Conservation (phyloP, 108 stramenopile genomes). For the Skeletonema tropicum region DNA sequence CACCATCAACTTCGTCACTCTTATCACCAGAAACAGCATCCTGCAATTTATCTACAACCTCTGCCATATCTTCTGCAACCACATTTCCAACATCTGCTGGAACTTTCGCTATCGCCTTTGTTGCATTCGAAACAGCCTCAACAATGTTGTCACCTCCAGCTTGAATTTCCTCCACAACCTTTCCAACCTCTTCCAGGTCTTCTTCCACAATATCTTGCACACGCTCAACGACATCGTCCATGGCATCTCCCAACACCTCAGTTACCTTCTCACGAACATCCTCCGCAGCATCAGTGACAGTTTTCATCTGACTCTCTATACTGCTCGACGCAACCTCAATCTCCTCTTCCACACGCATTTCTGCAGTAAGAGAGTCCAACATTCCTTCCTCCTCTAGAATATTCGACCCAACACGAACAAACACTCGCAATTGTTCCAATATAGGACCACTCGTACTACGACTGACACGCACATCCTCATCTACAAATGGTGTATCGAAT, state of each 20-base stretch:
- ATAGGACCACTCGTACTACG: slow-evolving; percentile 59
- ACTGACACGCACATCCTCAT: slow-evolving; percentile 71
- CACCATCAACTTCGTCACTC: slow-evolving; percentile 13
- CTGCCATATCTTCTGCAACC: slow-evolving; percentile 30
- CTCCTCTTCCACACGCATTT: slow-evolving; percentile 37
- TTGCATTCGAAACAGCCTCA: slow-evolving; percentile 26
- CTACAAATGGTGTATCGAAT: slow-evolving; percentile 81
- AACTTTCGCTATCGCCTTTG: slow-evolving; percentile 20
- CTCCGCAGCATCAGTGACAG: slow-evolving; percentile 17
- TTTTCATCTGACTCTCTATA: slow-evolving; percentile 8
- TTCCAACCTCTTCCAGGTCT: slow-evolving; percentile 34
- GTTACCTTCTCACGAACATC: slow-evolving; percentile 22
- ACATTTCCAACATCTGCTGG: slow-evolving; percentile 21
- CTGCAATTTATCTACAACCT: slow-evolving; percentile 17
- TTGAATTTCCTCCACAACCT: slow-evolving; percentile 27
- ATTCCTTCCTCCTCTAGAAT: slow-evolving; percentile 27
- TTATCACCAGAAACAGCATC: slow-evolving; percentile 24
- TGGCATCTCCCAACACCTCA: slow-evolving; percentile 18
- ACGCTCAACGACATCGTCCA: slow-evolving; percentile 25
- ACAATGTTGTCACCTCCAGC: slow-evolving; percentile 38
- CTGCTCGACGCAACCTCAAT: slow-evolving; percentile 1
- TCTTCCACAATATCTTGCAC: slow-evolving; percentile 40
- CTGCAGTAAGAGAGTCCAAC: slow-evolving; percentile 18
- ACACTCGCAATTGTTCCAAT: slow-evolving; percentile 76
- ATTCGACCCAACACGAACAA: slow-evolving; percentile 45